phyloP scores from a whole-genome alignment of 1,284 basidiomycete species.

The Trametes hirsuta region DNA sequence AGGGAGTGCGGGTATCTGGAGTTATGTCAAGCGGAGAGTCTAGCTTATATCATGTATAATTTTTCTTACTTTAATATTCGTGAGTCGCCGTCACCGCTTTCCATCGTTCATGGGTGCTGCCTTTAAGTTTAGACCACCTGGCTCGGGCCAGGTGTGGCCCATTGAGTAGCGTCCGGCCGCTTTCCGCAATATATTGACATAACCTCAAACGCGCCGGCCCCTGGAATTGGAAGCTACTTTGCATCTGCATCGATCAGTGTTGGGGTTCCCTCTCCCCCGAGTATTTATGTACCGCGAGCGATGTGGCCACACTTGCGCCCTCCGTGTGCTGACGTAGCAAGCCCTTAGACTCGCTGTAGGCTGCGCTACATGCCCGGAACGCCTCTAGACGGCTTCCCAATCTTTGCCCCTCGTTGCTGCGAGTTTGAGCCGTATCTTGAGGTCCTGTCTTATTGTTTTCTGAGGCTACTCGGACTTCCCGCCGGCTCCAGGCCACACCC shows the following conservation, averaged over 20 bases:
- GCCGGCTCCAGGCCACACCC: not conserved
- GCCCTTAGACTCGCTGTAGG: conserved; percentile 3
- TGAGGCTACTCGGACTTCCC: not conserved
- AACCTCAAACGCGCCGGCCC: conserved; percentile 23
- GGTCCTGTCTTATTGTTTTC: not conserved
- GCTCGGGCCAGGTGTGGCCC: conserved; percentile 17
- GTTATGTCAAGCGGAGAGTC: conserved; percentile 85
- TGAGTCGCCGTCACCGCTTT: conserved; percentile 32
- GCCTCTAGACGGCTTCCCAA: conserved; percentile 10
- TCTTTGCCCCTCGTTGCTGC: conserved; percentile 1
- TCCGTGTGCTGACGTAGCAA: conserved; percentile 23
- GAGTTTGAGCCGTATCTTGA: conserved; percentile 1
- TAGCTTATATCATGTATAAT: conserved; percentile 42
- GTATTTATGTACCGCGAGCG: conserved; percentile 23
- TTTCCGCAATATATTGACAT: conserved; percentile 21
- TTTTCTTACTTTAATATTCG: conserved; percentile 31
- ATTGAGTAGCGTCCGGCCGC: conserved; percentile 20
- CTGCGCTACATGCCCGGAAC: conserved; percentile 12
- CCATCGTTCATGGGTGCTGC: conserved; percentile 25
- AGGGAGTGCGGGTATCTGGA: conserved; percentile 88
- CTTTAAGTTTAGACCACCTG: conserved; percentile 26
- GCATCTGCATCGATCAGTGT: conserved; percentile 25
- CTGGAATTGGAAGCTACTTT: conserved; percentile 23
- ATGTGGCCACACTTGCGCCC: conserved; percentile 22
- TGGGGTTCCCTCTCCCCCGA: conserved; percentile 12